Evolutionary conservation across 495 filamentous ascomycete genomes (phyloP), one percentile per base, ranked within the genome.

Genomic region (Penicillium manginii): DNA sequence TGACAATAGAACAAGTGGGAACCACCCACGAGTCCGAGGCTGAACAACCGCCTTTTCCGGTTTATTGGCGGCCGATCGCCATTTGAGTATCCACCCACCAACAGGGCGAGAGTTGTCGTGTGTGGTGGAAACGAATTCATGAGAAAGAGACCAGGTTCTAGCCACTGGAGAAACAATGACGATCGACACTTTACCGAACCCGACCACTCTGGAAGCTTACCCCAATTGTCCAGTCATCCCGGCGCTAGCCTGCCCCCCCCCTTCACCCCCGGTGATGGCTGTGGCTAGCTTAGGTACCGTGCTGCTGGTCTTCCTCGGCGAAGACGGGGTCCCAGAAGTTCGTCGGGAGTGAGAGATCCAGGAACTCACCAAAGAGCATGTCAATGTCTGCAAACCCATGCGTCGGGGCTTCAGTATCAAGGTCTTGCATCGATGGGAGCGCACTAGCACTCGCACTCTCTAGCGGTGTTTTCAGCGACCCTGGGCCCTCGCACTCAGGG

Each of bases 241-340:
- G 45, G 45, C 45, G n/a, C 45, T 47, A 47, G 11, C 19, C 11
- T 29, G 6, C 26, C 26, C 26, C 26, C 26, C 3, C 26, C 26
- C 26, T 29, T 7, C 26, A 29, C 26, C 26, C 26, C 26, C 23
- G 19, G 8, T 9, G 26, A 23, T 47, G 21, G n/a, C 45, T 47
- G 26, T 12, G 18, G 21, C 45, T 47, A 47, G 45, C 12, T 14
- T 49, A 29, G 15, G 17, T 9, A 9, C n/a, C 15, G 40, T 43
- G n/a, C 40, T 17, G 40, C n/a, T 43, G 10, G 14, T 63, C 59
- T 35, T 57, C 49, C 26, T 70, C 61, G 32, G 68, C 62, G 60
- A 76, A 76, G 17, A 76, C 64, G n/a, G 75, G 73, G 60, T 78
- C 74, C 73, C 73, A 77, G 55, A 77, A 77, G 35, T 77, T 75